These are phyloP conservation scores for sweet orange (Citrus sinensis) DNA, from an alignment of 345 rosid species.

Conservation along the genomic window DNA sequence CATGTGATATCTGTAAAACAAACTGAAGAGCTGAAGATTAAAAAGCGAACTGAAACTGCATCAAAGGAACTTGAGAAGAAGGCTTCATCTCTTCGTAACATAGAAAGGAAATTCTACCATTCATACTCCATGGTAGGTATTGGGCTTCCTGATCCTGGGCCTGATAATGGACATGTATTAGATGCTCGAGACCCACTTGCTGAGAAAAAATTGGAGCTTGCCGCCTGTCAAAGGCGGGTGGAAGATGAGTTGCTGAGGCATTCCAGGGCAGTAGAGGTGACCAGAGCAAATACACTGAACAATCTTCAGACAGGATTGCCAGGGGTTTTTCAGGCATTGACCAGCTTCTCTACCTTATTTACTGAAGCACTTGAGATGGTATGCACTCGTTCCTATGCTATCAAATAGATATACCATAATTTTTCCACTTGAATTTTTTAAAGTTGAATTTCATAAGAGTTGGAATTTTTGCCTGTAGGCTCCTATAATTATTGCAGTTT, in stretches of 20 bases:
- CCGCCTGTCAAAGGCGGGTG: conserved; percentile 79
- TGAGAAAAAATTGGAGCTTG: conserved; percentile 82
- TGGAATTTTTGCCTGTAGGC: conserved; percentile 40
- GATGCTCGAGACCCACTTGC: conserved; percentile 91
- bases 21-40: conserved; percentile 73
- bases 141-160: conserved; percentile 68
- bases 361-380: conserved; percentile 62
- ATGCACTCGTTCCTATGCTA: conserved; percentile 74
- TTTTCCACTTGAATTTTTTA: conserved; percentile 21
- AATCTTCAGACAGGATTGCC: conserved; percentile 90
- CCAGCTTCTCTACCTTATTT: conserved; percentile 81
- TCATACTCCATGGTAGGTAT: conserved; percentile 91
- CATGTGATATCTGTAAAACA: conserved; percentile 78
- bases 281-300: conserved; percentile 86
- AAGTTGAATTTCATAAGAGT: conserved; percentile 19
- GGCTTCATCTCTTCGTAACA: conserved; percentile 77
- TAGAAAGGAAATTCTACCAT: conserved; percentile 90
- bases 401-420: conserved; percentile 45
- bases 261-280: conserved; percentile 85
- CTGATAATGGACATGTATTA: conserved; percentile 58
- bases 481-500: conserved; percentile 15
- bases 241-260: conserved; percentile 92
- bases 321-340: conserved; percentile 85
- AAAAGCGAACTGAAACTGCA: conserved; percentile 68
- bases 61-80: conserved; percentile 93